These are phyloP conservation scores for Fusarium pseudoanthophilum DNA, from an alignment of 2,329 filamentous ascomycete genomes.

Conservation along the genomic window DNA sequence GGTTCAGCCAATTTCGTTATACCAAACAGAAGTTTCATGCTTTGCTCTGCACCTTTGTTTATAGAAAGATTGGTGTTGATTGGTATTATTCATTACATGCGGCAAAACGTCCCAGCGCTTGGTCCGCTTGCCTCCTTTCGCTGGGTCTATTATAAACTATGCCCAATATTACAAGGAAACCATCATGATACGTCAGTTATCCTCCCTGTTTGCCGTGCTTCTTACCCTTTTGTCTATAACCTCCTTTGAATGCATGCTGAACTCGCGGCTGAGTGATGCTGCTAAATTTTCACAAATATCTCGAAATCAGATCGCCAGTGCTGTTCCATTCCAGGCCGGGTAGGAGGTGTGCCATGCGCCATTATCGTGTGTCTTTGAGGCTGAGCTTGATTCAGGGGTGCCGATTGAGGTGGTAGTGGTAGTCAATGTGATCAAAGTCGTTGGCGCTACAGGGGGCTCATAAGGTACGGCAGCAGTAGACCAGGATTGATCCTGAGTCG, in stretches of 20 bases:
- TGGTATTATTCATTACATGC: conserved; percentile 43
- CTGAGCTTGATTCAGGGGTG: conserved; percentile 23
- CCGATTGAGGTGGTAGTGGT: conserved; percentile 22
- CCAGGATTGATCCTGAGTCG: conserved; percentile 8
- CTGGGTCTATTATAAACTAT: conserved; percentile 27
- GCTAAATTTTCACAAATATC: conserved; percentile 19
- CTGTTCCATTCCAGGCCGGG: conserved; percentile 56
- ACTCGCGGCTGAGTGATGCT: neutral
- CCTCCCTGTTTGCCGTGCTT: conserved; percentile 20
- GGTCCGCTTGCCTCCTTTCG: conserved; percentile 47
- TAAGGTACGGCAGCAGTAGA: conserved; percentile 12
- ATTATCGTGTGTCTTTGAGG: conserved; percentile 52
- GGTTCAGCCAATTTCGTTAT: neutral
- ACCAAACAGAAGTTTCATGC: neutral
- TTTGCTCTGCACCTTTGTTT: conserved; percentile 5
- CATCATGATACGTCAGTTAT: conserved; percentile 17
- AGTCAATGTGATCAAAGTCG: conserved; percentile 23
- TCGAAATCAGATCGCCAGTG: conserved; percentile 9
- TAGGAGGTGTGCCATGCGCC: conserved; percentile 60
- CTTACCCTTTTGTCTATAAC: conserved; percentile 3
- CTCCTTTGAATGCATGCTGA: neutral
- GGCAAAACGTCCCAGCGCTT: conserved; percentile 55
- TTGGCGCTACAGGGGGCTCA: conserved; percentile 13
- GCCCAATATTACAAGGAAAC: conserved; percentile 22
- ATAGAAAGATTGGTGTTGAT: conserved; percentile 10